Evolutionary conservation across 2,329 filamentous ascomycete species (phyloP).

Genomic region (Myriosclerotinia scirpicola): DNA sequence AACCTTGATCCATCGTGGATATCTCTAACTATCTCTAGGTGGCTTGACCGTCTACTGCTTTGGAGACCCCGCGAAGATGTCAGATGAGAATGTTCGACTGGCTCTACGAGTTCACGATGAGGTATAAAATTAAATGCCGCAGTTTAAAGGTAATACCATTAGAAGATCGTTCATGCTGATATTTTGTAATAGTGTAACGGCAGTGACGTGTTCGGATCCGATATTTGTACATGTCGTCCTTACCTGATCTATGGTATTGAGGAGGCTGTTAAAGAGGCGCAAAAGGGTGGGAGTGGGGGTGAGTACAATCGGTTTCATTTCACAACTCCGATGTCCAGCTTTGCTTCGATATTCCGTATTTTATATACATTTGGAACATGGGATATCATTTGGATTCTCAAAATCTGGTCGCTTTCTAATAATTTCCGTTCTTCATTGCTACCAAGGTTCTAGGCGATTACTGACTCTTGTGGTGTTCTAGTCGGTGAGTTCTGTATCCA

Average conservation of each 20-base stretch:
- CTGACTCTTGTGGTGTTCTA: constrained; percentile 17
- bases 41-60: constrained; percentile 97
- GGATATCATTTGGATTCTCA: background rate
- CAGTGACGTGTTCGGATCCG: constrained; percentile 94
- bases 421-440: constrained; percentile 47
- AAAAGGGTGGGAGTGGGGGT: constrained; percentile 49
- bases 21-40: constrained; percentile 30
- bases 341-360: constrained; percentile 5
- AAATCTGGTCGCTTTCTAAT: constrained; percentile 68
- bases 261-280: constrained; percentile 95
- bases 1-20: constrained; percentile 45
- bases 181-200: constrained; percentile 70
- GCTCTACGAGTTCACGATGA: constrained; percentile 81
- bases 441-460: background rate
- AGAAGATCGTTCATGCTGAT: constrained; percentile 31
- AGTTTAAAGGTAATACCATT: constrained; percentile 16
- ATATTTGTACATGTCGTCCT: constrained; percentile 95
- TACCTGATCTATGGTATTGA: constrained; percentile 97
- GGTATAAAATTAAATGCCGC: constrained; percentile 31
- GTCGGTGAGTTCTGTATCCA: constrained; percentile 13
- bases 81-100: constrained; percentile 75
- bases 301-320: constrained; percentile 9
- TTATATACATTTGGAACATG: constrained; percentile 3
- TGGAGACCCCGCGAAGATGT: constrained; percentile 91
- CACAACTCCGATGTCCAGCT: background rate